Percentiles rank a stretch among this genome's conserved stretches.
Conservation (phyloP, 1,139 yeast species). For the Casaregolazyma lundiana region DNA sequence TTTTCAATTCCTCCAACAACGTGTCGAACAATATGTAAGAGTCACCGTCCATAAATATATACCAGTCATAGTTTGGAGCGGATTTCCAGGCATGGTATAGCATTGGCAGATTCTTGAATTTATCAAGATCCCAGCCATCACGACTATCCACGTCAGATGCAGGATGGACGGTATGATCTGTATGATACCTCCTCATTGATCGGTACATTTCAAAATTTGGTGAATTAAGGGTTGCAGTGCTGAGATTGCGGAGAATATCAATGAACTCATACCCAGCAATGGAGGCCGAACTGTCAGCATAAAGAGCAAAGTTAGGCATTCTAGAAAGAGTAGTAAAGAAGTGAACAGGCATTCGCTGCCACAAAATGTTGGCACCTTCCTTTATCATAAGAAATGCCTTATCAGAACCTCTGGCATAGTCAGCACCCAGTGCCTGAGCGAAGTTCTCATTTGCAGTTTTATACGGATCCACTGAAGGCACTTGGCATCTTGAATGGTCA, state of each 20-base stretch:
- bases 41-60: constrained; percentile 37
- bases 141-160: constrained; percentile 18
- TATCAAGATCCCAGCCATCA: constrained; percentile 36
- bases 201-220: constrained; percentile 29
- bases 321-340: constrained; percentile 33
- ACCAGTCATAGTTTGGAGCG: constrained; percentile 34
- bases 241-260: constrained; percentile 25
- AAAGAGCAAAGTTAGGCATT: constrained; percentile 32
- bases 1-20: constrained; percentile 25
- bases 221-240: constrained; percentile 18
- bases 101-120: constrained; percentile 38
- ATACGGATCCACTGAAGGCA: constrained; percentile 10
- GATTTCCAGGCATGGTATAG: constrained; percentile 32
- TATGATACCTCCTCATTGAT: constrained; percentile 24
- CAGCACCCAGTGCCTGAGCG: constrained; percentile 22
- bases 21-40: constrained; percentile 31
- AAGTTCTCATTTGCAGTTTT: constrained; percentile 11
- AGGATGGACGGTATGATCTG: constrained; percentile 24
- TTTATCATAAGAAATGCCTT: constrained; percentile 31
- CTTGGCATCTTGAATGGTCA: constrained; percentile 8
- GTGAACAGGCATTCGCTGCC: constrained; percentile 36
- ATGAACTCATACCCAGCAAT: constrained; percentile 32
- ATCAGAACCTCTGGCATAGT: constrained; percentile 22
- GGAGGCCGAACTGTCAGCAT: constrained; percentile 29
- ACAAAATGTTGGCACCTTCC: constrained; percentile 33